Evolutionary conservation across 441 rosid genomes (phyloP), one percentile per base, ranked within the genome.

Genomic region (Dalechampia spathulata): DNA sequence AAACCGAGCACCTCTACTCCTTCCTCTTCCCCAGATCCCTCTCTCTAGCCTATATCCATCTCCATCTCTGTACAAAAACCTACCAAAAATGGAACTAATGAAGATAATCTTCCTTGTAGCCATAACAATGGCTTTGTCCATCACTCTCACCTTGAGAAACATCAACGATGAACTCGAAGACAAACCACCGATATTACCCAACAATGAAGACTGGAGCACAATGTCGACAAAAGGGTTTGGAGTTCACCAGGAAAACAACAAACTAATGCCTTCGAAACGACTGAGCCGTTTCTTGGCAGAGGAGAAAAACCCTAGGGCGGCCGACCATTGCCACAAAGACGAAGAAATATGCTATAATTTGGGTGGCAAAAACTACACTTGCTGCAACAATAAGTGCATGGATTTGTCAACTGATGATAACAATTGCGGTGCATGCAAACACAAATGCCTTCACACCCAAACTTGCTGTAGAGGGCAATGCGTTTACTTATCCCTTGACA

Each of bases 311-410:
- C 91, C 85, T 7, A 77, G 83, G 38, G 90, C 87, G 1, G 83
- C 86, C 1, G 82, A 79, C 34, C 91, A 79, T 17, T 89, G 95
- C 74, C 0, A 65, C 41, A 82, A 80, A 44, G 74, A 80, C 43
- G 20, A 58, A 1, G 75, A 72, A 19, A 54, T 63, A 9, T 89
- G 95, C 65, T 6, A 54, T 2, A n/a, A 26, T 43, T 19, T 25
- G 14, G 44, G 13, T 4, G 55, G 60, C 0, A 47, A 48, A 5
- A 59, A 65, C 13, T 28, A 45, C 2, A 46, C 49, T 37, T 76
- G 81, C 21, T 73, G 81, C 61, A 70, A 65, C 61, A 73, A 68
- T 49, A 75, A 64, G 47, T 73, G 81, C 44, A 52, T 59, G 0
- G 32, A 70, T 16, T n/a, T 73, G 49, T 15, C 22, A 0, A 49